Evolutionary conservation across 1,284 basidiomycete species (phyloP), one percentile per base, ranked within the genome.

Genomic region (Ceratobasidium sp.): DNA sequence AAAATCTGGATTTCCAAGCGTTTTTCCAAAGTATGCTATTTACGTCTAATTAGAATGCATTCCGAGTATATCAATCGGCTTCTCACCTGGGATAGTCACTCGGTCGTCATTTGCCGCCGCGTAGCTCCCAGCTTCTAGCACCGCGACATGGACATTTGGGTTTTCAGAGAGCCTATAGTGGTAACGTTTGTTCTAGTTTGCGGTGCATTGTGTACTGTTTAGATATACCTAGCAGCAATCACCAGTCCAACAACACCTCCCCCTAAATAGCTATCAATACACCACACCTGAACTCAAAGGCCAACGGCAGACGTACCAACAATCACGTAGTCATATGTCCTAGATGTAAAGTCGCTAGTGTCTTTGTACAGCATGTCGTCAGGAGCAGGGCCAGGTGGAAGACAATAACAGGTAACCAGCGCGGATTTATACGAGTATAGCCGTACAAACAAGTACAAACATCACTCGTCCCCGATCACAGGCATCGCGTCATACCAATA

Each of bases 161-260:
- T 75, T 73, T 66, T 76, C 76, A 43, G 75, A 73, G 16, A 76
- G 59, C 26, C 74, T 76, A 41, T n/a, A 35, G 38, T 28, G 50
- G 18, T 46, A 14, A 59, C 46, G 14, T 64, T 28, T 30, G 14
- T 38, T 26, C 18, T 11, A 28, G 6, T 71, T n/a, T n/a, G n/a
- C 38, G 21, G 13, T 18, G 16, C 1, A 18, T 4, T 16, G 3
- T 30, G 28, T 8, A 16, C 16, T 18, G 16, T 55, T 16, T 28
- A 32, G 38, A 64, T 59, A 21, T 26, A 74, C 75, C 75, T 57
- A 9, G 64, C 63, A 50, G 75, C 75, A 62, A 76, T 62, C 16
- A 76, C 75, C 30, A 75, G 61, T 14, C 75, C 75, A 26, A 75
- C 66, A n/a, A 75, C 75, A 18, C 75, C 75, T 26, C 75, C 75